A percentile compares a stretch with the other conserved stretches of the same genome.
Conservation (phyloP, 1,284 basidiomycete species). For the Melampsora larici-populina region DNA sequence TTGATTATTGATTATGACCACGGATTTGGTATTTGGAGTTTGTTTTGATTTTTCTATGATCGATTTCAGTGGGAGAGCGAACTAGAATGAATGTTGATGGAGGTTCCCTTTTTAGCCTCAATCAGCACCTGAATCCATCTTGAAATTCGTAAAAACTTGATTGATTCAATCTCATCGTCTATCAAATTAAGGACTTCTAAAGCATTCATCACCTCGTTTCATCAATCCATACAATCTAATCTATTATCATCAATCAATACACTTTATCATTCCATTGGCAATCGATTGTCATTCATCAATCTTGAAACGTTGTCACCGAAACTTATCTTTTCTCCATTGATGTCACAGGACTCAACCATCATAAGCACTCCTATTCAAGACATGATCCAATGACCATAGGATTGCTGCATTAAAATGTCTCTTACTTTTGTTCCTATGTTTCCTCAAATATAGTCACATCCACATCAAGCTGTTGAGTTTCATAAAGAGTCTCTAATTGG, state of each 20-base stretch:
- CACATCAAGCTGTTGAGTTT: too few relatives aligned
- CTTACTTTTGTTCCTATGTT: background rate
- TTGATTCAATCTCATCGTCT: background rate
- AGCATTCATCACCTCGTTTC: background rate
- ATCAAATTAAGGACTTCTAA: background rate
- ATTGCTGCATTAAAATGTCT: background rate
- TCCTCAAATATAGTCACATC: background rate
- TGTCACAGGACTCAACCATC: too few relatives aligned
- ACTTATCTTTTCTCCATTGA: too few relatives aligned
- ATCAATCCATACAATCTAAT: slow-evolving; percentile 8
- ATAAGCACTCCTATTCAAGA: too few relatives aligned
- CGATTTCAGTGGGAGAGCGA: too few relatives aligned
- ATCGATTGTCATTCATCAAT: too few relatives aligned
- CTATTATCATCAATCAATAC: background rate
- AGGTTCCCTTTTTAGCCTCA: background rate
- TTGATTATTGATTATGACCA: background rate
- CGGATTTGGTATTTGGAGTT: background rate
- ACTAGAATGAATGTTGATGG: background rate
- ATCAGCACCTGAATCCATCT: slow-evolving; percentile 7
- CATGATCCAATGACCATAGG: background rate
- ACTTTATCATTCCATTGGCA: background rate
- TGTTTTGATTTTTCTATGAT: background rate
- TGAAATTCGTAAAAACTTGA: background rate
- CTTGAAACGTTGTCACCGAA: too few relatives aligned
- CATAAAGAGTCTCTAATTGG: slow-evolving; percentile 29